phyloP scores from a whole-genome alignment of 805 yeast species.

The Candida ipomoeae region DNA sequence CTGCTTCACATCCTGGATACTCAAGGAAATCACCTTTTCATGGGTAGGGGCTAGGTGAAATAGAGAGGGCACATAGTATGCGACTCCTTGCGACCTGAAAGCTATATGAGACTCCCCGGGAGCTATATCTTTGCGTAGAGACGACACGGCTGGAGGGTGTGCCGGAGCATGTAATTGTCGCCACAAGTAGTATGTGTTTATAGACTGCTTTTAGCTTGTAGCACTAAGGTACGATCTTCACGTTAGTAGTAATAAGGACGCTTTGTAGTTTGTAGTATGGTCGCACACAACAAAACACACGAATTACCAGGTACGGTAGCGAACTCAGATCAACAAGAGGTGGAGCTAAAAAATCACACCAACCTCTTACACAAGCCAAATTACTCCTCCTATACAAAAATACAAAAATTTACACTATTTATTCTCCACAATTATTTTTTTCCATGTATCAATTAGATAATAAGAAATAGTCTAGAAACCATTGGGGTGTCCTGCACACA shows the following conservation, averaged over 20 bases:
- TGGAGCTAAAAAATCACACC: too few species aligned
- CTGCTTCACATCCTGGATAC: conserved; percentile 28
- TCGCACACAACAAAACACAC: neutral
- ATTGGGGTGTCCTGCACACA: neutral
- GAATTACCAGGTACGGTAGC: too few species aligned
- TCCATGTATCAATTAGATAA: too few species aligned
- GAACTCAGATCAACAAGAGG: too few species aligned
- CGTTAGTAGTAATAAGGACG: too few species aligned
- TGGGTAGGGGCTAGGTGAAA: conserved; percentile 31
- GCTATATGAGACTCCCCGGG: conserved; percentile 35
- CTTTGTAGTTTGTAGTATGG: neutral
- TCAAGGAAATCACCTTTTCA: conserved; percentile 21
- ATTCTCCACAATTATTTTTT: too few species aligned
- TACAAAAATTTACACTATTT: too few species aligned
- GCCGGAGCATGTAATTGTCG: neutral
- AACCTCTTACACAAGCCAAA: too few species aligned
- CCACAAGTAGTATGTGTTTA: neutral
- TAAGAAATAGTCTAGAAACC: too few species aligned
- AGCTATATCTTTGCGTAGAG: conserved; percentile 24
- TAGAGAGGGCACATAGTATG: conserved; percentile 32
- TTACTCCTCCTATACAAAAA: too few species aligned
- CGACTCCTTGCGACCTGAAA: conserved; percentile 20
- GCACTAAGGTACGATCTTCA: neutral
- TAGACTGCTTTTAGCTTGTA: too few species aligned
- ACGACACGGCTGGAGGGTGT: conserved; percentile 7